Evolutionary conservation across 495 filamentous ascomycete species (phyloP), one percentile per base, ranked within the genome.

Genomic region (Coniosporium apollinis): DNA sequence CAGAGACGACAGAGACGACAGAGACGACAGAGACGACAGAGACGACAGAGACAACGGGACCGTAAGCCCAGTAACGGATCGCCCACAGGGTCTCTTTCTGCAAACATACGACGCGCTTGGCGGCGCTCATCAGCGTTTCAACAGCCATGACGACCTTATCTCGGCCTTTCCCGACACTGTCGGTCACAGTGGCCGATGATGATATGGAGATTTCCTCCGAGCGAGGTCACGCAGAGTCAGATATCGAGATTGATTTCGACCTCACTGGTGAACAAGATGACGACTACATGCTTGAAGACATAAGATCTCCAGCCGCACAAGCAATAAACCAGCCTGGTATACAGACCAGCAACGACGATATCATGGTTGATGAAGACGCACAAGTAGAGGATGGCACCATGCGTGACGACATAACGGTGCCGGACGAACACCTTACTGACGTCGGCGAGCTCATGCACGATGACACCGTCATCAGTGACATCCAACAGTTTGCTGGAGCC

Each of bases 231-330:
- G 47, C 58, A 26, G 67, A 62, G 28, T 75, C 82, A 48, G 74
- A 80, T 42, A 76, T 80, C 36, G 79, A 83, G 37, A 78, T 83
- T 44, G 77, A 83, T 43, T 61, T 83, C 43, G 78, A 85, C 48
- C 57, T 78, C 13, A 67, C 69, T 49, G 59, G 66, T 36, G 67
- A 64, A 28, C 59, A 67, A 19, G 57, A 56, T 10, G 70, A 70
- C 41, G 76, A 82, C 42, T 66, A 71, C 48, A 72, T 74, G 46
- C 56, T 71, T n/a, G 71, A 66, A 38, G 66, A 64, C 36, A n/a
- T n/a, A n/a, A n/a, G n/a, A n/a, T n/a, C n/a, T n/a, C n/a, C n/a
- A n/a, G 52, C 48, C 14, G 34, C 30, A 8, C 41, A 51, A 1
- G 42, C 55, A 24, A 20, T 26, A 6, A 49, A 44, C 37, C 51